Percentiles rank a stretch among this genome's conserved stretches.
phyloP scores from a whole-genome alignment of 345 rosid genomes.

The Pelargonium nanum region DNA sequence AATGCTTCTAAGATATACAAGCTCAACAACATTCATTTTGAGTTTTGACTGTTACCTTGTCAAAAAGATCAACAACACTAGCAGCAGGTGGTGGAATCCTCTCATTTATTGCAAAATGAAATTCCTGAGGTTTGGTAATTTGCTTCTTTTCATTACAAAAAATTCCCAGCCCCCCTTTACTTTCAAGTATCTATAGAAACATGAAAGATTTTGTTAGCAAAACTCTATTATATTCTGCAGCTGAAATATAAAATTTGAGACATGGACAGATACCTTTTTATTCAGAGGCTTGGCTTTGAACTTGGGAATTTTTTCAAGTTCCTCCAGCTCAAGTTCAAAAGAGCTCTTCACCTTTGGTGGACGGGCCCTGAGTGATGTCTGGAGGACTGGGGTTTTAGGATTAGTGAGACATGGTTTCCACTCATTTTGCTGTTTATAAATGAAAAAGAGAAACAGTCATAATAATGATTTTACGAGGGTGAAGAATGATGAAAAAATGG shows the following conservation, averaged over 20 bases:
- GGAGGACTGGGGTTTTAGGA: conserved; percentile 73
- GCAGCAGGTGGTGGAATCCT: conserved; percentile 55
- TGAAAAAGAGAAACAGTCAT: not conserved
- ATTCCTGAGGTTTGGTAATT: conserved; percentile 72
- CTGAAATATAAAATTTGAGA: too few species aligned
- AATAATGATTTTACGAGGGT: conserved; percentile 4
- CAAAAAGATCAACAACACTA: conserved; percentile 59
- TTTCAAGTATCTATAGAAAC: conserved; percentile 69
- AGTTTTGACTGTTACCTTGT: conserved; percentile 60
- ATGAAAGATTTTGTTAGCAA: not conserved
- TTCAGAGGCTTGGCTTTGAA: conserved; percentile 95
- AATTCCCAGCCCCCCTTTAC: conserved; percentile 85
- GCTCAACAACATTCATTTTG: not conserved
- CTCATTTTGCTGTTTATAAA: conserved; percentile 32
- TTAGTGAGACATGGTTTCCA: conserved; percentile 67
- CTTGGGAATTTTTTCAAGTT: conserved; percentile 77
- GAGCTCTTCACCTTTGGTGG: conserved; percentile 67
- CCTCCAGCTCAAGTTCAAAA: conserved; percentile 76
- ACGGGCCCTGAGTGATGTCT: conserved; percentile 84
- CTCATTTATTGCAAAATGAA: conserved; percentile 77
- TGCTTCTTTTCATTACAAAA: conserved; percentile 70
- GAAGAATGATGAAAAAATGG: not conserved
- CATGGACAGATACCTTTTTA: conserved; percentile 52
- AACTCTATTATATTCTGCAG: too few species aligned
- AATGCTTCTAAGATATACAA: too few species aligned